phyloP scores from a whole-genome alignment of 164 flowering plant genomes.

The Vitis vinifera region ASM3070453v1 NC_081818.1:23172501-23173000 shows the following conservation, averaged over 20 bases:
- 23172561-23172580: slow-evolving; percentile 54
- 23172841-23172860: no score
- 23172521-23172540: slow-evolving; percentile 51
- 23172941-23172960: slow-evolving; percentile 84
- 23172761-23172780: slow-evolving; percentile 49
- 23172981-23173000: slow-evolving; percentile 21
- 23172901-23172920: slow-evolving; percentile 55
- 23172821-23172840: no score
- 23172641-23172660: slow-evolving; percentile 60
- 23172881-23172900: no score
- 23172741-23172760: slow-evolving; percentile 33
- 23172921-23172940: slow-evolving; percentile 48
- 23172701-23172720: slow-evolving; percentile 59
- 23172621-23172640: slow-evolving; percentile 70
- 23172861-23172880: no score
- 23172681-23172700: slow-evolving; percentile 57
- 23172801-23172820: no score
- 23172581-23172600: slow-evolving; percentile 57
- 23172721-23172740: slow-evolving; percentile 58
- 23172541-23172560: slow-evolving; percentile 62
- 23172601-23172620: slow-evolving; percentile 69
- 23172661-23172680: slow-evolving; percentile 62
- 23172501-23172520: slow-evolving; percentile 51
- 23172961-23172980: slow-evolving; percentile 71
- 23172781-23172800: slow-evolving; percentile 52